Base-by-base conservation (phyloP, 495 filamentous ascomycete genomes). In the Penicillium waksmanii region DNA sequence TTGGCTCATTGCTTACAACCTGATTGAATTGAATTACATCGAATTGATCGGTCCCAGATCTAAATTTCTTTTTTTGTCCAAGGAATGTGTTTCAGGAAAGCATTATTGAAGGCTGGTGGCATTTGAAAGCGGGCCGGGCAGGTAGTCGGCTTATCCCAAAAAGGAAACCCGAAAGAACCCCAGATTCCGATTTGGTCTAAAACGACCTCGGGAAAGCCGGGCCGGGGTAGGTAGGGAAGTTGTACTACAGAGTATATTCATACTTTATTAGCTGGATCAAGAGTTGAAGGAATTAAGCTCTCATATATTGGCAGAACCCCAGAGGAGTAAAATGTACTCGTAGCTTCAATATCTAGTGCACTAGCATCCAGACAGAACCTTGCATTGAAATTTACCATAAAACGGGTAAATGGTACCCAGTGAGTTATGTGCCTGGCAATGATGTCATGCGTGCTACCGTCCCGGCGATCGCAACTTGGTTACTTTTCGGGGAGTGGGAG, bases 401-500 rank as follows among this genome's bases (percentile, higher is more conserved):
- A 38, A 38, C 19, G 19, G 21, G 11, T 27, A 48, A 48, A 48
- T 48, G 19, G 21, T 46, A 7, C 42, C 42, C 13, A 3, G 2
- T 2, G 17, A 1, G 13, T 44, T 9, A 1, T 23, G 44, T 47
- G 9, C 44, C 44, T 47, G 19, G 21, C 11, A n/a, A 48, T 48
- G 46, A 48, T 48, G 46, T 48, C 46, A 48, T 48, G 19, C n/a
- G 9, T 48, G 21, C 46, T 48, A 48, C 46, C 46, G n/a, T 48
- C 46, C 46, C 23, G 46, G 19, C 46, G 46, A 48, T 48, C 46
- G 21, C 46, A 12, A 10, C 43, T 19, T 19, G 13, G n/a, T n/a
- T 21, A 2, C 17, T 44, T 44, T 44, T 9, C n/a, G n/a, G n/a
- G n/a, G n/a, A n/a, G n/a, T n/a, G n/a, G n/a, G n/a, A n/a, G n/a